Percentiles rank a stretch among this genome's conserved stretches.
Conservation (phyloP, 192 early-diverging fungal species). For the Phycomyces nitens region DNA sequence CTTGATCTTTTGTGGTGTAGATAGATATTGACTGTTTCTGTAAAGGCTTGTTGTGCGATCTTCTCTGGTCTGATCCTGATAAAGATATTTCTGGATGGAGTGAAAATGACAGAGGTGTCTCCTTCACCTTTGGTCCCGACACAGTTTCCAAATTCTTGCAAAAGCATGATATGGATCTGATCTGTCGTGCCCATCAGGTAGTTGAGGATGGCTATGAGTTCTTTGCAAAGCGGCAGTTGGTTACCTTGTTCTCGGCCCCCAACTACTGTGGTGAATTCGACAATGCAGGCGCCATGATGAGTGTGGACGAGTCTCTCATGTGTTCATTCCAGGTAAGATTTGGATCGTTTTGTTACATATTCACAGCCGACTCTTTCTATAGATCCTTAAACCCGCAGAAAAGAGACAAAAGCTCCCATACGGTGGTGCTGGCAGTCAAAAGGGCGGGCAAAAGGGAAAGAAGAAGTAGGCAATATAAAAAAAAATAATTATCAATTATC, state of each 20-base stretch:
- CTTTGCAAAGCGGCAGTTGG: conserved; percentile 83
- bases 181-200: conserved; percentile 93
- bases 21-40: neutral
- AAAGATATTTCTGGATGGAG: conserved; percentile 95
- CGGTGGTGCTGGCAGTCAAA: conserved; percentile 10
- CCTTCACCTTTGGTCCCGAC: conserved; percentile 95
- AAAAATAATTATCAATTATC: neutral
- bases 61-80: conserved; percentile 97
- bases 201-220: conserved; percentile 99
- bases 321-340: conserved; percentile 87
- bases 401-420: conserved; percentile 22
- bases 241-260: conserved; percentile 93
- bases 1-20: conserved; percentile 1
- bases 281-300: conserved; percentile 88
- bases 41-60: conserved; percentile 80
- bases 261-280: conserved; percentile 99
- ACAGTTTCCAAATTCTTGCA: conserved; percentile 80
- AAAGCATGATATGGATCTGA: conserved; percentile 94
- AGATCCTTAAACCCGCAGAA: conserved; percentile 29
- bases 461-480: conserved; percentile 17
- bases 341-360: too few relatives aligned
- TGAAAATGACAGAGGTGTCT: conserved; percentile 95
- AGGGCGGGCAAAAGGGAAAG: conserved; percentile 14
- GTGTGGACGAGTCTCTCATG: conserved; percentile 83
- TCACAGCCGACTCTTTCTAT: neutral